Evolutionary conservation across 306 rosid species (phyloP).

Genomic region (Arachis stenosperma): DNA sequence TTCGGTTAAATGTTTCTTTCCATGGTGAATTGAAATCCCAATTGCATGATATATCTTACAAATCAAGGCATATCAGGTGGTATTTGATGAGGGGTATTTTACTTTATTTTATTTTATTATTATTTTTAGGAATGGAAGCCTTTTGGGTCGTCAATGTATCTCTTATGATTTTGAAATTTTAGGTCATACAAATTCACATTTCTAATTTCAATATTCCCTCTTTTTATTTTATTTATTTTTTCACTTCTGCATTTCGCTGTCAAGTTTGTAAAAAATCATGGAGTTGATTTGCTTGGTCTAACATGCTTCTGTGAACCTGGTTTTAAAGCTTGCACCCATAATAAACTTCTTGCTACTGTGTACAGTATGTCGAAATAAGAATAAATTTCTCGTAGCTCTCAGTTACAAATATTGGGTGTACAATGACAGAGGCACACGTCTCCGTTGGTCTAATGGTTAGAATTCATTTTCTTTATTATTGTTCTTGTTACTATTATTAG

Average conservation of each 20-base stretch:
- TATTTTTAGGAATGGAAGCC: not conserved
- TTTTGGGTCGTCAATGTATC: not conserved
- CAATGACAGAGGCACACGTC: no score
- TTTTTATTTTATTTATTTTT: no score
- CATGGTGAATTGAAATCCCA: not conserved
- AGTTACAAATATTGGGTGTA: conserved; percentile 11
- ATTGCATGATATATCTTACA: not conserved
- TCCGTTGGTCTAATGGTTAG: no score
- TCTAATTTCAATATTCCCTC: no score
- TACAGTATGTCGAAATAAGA: no score
- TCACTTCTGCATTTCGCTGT: not conserved
- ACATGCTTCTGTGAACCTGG: not conserved
- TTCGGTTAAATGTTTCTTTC: not conserved
- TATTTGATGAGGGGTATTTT: conserved; percentile 35
- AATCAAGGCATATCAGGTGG: conserved; percentile 1
- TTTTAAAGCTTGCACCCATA: not conserved
- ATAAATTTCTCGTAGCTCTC: no score
- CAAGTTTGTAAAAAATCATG: not conserved
- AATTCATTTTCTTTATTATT: not conserved
- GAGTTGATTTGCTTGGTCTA: not conserved
- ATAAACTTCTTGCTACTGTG: not conserved
- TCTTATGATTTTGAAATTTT: not conserved
- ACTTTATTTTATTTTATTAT: not conserved
- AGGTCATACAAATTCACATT: not conserved
- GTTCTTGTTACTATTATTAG: no score